A percentile compares a stretch with the other conserved stretches of the same genome.
These are phyloP conservation scores for Solioccasus polychromus DNA, from an alignment of 768 basidiomycete species.

Conservation along the genomic window DNA sequence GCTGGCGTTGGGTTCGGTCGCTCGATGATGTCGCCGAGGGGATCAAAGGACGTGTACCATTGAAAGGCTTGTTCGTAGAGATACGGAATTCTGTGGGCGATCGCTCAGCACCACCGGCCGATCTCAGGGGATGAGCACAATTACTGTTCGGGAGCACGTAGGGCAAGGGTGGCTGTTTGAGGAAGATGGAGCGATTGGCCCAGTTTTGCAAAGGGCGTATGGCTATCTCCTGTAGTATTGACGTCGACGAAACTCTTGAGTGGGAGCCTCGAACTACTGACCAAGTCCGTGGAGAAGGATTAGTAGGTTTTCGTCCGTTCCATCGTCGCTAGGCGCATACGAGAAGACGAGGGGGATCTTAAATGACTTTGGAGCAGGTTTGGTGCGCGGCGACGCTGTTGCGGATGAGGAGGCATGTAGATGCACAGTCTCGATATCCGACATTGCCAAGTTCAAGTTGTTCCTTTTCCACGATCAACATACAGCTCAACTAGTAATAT, in stretches of 20 bases:
- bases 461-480: too few relatives aligned
- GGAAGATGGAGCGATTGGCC: constrained; percentile 77
- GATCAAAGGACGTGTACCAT: constrained; percentile 84
- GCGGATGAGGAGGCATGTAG: constrained; percentile 13
- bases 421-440: constrained; percentile 20
- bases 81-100: constrained; percentile 60
- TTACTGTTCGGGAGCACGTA: constrained; percentile 77
- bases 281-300: constrained; percentile 86
- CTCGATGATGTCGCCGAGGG: constrained; percentile 66
- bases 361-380: constrained; percentile 46
- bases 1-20: constrained; percentile 73
- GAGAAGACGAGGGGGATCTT: constrained; percentile 55
- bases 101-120: constrained; percentile 10
- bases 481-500: too few relatives aligned
- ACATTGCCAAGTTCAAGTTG: constrained; percentile 4
- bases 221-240: constrained; percentile 66
- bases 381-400: constrained; percentile 34
- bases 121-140: constrained; percentile 19
- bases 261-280: constrained; percentile 34
- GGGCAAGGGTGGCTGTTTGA: constrained; percentile 80
- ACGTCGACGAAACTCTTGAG: not conserved
- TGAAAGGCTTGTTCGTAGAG: constrained; percentile 78
- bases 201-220: constrained; percentile 71
- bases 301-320: constrained; percentile 82
- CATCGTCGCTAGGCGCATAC: constrained; percentile 75